Base-by-base conservation (phyloP, 208 protist species). In the Eutreptiella sp. region DNA sequence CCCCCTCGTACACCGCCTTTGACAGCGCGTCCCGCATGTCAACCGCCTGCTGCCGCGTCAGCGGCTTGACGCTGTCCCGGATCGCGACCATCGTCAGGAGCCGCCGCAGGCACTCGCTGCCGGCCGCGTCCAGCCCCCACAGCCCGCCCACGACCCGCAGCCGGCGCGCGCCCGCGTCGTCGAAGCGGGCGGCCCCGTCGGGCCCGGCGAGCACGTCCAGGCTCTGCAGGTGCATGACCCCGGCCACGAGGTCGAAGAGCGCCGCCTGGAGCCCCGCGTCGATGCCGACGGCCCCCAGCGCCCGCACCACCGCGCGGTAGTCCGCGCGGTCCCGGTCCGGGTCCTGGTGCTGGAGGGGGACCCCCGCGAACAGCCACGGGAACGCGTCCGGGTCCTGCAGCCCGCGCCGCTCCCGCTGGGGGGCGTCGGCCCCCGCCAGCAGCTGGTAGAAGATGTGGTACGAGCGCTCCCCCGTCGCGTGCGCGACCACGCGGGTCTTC, bases 361-460 rank as follows among this genome's bases (percentile, higher is more conserved):
- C n/a, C n/a, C n/a, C n/a, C n/a, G n/a, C n/a, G n/a, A n/a, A n/a
- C n/a, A n/a, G n/a, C n/a, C n/a, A n/a, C n/a, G n/a, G n/a, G n/a
- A n/a, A n/a, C n/a, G n/a, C n/a, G n/a, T n/a, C n/a, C n/a, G n/a
- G n/a, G n/a, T n/a, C n/a, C n/a, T n/a, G n/a, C n/a, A n/a, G n/a
- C n/a, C n/a, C n/a, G n/a, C n/a, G n/a, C n/a, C n/a, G n/a, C n/a
- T n/a, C n/a, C n/a, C n/a, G n/a, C n/a, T n/a, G n/a, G n/a, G 31
- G 34, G 3, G 29, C 34, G 21, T 65, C 1, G 4, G 65, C 68
- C 45, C 84, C 76, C 31, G 66, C 48, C 23, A 87, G 48, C 7
- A 92, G 48, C 53, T 88, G 75, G 64, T 92, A 92, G 53, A 90
- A 92, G 28, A 84, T 78, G 60, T 92, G 86, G 57, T 87, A 92